Conservation (phyloP, 345 rosid genomes). For the Durio zibethinus region DNA sequence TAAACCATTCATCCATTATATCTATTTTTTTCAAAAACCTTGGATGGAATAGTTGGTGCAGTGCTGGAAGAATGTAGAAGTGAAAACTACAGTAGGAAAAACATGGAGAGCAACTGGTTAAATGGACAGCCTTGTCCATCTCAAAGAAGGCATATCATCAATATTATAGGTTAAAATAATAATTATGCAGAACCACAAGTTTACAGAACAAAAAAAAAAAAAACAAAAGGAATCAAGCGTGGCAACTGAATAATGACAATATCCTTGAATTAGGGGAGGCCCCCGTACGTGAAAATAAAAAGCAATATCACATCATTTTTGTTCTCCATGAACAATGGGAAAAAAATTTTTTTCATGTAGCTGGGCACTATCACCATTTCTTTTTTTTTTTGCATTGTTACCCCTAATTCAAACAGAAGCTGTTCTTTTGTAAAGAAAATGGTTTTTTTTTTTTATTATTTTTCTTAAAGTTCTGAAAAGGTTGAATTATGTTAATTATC, state of each 20-base stretch:
- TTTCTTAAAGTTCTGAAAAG: neutral
- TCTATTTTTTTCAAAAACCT: too few relatives aligned
- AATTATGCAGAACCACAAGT: conserved; percentile 28
- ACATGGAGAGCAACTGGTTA: conserved; percentile 27
- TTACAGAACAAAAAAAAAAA: neutral
- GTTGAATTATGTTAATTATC: neutral
- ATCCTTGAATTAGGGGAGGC: conserved; percentile 47
- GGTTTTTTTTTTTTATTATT: neutral
- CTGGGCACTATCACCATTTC: conserved; percentile 40
- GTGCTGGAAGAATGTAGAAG: too few relatives aligned
- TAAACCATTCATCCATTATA: too few relatives aligned
- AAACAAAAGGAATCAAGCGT: conserved; percentile 53
- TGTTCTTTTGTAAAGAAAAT: neutral
- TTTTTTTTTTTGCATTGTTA: conserved; percentile 20
- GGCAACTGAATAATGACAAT: conserved; percentile 57
- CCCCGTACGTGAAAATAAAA: conserved; percentile 42
- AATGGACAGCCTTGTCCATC: conserved; percentile 36
- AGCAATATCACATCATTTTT: conserved; percentile 51
- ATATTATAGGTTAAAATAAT: conserved; percentile 32
- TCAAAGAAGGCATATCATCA: conserved; percentile 36
- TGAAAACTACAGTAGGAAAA: neutral
- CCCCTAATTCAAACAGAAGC: conserved; percentile 2
- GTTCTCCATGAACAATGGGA: conserved; percentile 33
- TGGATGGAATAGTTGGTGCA: too few relatives aligned
- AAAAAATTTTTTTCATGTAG: conserved; percentile 37